phyloP scores from a whole-genome alignment of 164 flowering plant genomes.

The Liquidambar formosana region DNA sequence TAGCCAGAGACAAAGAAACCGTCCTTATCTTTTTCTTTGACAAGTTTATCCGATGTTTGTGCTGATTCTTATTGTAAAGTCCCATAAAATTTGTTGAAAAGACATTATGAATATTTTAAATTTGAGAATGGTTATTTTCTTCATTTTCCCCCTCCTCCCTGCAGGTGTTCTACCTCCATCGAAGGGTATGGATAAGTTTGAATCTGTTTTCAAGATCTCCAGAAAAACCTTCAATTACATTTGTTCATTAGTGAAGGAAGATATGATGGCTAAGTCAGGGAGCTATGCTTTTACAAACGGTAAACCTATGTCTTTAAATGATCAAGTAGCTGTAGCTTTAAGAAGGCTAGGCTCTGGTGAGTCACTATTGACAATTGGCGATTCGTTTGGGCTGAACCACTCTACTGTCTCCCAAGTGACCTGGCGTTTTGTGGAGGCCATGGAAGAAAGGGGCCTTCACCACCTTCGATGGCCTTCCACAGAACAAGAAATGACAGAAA shows the following conservation, averaged over 20 bases:
- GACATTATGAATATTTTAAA: background rate
- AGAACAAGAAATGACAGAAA: conserved; percentile 53
- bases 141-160: conserved; percentile 1
- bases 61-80: background rate
- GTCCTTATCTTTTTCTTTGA: no score
- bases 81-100: background rate
- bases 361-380: conserved; percentile 58
- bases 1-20: no score
- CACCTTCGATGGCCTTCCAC: conserved; percentile 79
- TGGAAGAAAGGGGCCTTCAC: conserved; percentile 71
- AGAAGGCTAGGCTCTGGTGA: conserved; percentile 83
- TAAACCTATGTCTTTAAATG: conserved; percentile 44
- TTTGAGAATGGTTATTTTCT: background rate
- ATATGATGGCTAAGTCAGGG: conserved; percentile 48
- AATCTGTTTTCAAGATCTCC: conserved; percentile 63
- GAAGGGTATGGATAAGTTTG: conserved; percentile 44
- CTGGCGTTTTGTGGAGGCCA: conserved; percentile 83
- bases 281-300: conserved; percentile 50
- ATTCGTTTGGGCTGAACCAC: conserved; percentile 64
- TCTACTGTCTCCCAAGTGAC: conserved; percentile 80
- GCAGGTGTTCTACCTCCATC: conserved; percentile 52
- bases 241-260: conserved; percentile 74
- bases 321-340: conserved; percentile 81
- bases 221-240: conserved; percentile 77
- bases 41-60: background rate